These are phyloP conservation scores for Trichoderma aggressivum DNA, from an alignment of 2,329 filamentous ascomycete species.

Conservation along the genomic window DNA sequence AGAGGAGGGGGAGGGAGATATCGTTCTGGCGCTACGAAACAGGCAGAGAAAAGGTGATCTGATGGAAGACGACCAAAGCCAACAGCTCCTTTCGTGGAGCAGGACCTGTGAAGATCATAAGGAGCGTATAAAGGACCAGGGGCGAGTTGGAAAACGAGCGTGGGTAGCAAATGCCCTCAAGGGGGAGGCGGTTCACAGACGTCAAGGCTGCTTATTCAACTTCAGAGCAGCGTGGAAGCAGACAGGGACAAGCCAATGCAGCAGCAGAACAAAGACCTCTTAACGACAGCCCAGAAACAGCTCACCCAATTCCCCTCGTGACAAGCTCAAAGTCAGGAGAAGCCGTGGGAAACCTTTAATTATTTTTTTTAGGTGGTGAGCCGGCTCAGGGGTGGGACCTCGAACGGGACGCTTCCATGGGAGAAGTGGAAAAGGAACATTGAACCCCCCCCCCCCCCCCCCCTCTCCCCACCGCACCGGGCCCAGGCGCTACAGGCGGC, in stretches of 20 bases:
- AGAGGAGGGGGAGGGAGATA: background rate
- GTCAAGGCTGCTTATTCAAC: conserved; percentile 1
- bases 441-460: too few species aligned
- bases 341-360: conserved; percentile 21
- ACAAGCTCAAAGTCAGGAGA: conserved; percentile 17
- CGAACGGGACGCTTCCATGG: conserved; percentile 17
- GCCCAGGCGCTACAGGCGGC: conserved; percentile 15
- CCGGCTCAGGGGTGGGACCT: conserved; percentile 27
- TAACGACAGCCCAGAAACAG: conserved; percentile 6
- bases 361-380: conserved; percentile 24
- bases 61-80: background rate
- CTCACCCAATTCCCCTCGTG: conserved; percentile 16
- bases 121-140: conserved; percentile 33
- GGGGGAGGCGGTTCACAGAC: conserved; percentile 17
- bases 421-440: background rate
- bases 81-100: conserved; percentile 23
- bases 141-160: conserved; percentile 30
- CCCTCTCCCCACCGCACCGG: conserved; percentile 3
- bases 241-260: background rate
- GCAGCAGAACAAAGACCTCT: background rate
- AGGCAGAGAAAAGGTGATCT: background rate
- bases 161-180: conserved; percentile 29
- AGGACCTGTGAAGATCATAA: conserved; percentile 20
- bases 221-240: background rate
- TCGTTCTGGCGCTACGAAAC: conserved; percentile 16